Evolutionary conservation across 2,329 filamentous ascomycete species (phyloP), one percentile per base, ranked within the genome.

Genomic region (Ophiosphaerella herpotricha): DNA sequence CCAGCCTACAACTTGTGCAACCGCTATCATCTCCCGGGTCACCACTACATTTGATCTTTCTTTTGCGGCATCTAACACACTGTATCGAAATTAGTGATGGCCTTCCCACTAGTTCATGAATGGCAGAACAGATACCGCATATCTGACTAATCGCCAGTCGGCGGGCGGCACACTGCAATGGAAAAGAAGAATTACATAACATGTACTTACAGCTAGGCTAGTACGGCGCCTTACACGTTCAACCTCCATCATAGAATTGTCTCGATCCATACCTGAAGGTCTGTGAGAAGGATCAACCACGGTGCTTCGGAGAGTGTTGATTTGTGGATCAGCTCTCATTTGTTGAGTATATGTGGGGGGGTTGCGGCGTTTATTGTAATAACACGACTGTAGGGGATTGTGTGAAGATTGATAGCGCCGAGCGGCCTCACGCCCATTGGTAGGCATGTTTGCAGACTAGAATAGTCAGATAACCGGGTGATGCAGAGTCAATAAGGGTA

Each of bases 41-140:
- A 37, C 93, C 93, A 66, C 89, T 96, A 77, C 93, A 97, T 61
- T 90, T 88, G 64, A 97, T 97, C 79, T 97, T 97, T 51, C 93
- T 85, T 76, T 93, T 92, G 53, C 93, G 85, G 74, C 93, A 97
- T 60, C 93, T 85, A 32, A 85, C 85, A 72, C 93, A 97, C 93
- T 97, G 58, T 5, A 38, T 7, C 7, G 3, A 12, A 26, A 16
- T 63, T 24, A 55, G 50, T 35, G 2, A 21, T 21, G 3, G 2
- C 1, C 23, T 13, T 11, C 12, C 21, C 9, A 23, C 9, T 7
- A 16, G 14, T 11, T 39, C 16, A 12, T 13, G 23, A 7, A 23
- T 11, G 18, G 7, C 12, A 24, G 18, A 8, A 8, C 7, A 8
- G 26, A 11, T 29, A 29, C 7, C 18, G 6, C 11, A 11, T 29